Evolutionary conservation across 1,139 yeast genomes (phyloP).

Genomic region (Arxiozyma telluris): DNA sequence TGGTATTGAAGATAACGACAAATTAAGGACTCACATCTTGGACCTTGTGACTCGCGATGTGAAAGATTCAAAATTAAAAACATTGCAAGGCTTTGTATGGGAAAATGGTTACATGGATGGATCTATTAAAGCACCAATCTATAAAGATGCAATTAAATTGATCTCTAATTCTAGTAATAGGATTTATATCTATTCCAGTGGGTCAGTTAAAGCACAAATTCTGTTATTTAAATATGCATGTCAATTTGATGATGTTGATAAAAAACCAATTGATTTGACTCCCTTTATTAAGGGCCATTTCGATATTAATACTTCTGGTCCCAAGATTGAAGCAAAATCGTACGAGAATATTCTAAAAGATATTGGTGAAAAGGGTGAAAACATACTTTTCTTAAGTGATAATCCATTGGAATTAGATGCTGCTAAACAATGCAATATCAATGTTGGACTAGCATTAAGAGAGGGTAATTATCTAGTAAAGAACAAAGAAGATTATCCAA

Average conservation of each 20-base stretch:
- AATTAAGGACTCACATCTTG: constrained; percentile 37
- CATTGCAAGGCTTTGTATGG: constrained; percentile 83
- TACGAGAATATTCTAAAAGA: constrained; percentile 48
- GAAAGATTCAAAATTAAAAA: constrained; percentile 69
- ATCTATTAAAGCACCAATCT: constrained; percentile 68
- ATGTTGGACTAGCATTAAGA: constrained; percentile 51
- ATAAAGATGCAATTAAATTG: constrained; percentile 57
- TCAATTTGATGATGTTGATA: constrained; percentile 15
- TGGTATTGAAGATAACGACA: constrained; percentile 8
- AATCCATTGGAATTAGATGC: constrained; percentile 61
- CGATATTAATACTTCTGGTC: constrained; percentile 80
- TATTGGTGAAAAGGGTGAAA: constrained; percentile 33
- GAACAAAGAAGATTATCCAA: constrained; percentile 13
- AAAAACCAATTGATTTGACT: constrained; percentile 41
- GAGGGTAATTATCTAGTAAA: constrained; percentile 64
- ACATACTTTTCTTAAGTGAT: constrained; percentile 67
- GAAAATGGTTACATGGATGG: constrained; percentile 67
- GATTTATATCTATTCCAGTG: constrained; percentile 82
- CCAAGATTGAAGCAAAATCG: constrained; percentile 49
- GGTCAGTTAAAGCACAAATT: constrained; percentile 79
- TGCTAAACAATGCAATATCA: constrained; percentile 59
- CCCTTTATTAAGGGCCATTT: constrained; percentile 54
- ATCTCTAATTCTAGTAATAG: constrained; percentile 33
- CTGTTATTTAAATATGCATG: constrained; percentile 41
- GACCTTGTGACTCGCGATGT: constrained; percentile 56